phyloP scores from a whole-genome alignment of 441 rosid species.

The Populus hybrid region DNA sequence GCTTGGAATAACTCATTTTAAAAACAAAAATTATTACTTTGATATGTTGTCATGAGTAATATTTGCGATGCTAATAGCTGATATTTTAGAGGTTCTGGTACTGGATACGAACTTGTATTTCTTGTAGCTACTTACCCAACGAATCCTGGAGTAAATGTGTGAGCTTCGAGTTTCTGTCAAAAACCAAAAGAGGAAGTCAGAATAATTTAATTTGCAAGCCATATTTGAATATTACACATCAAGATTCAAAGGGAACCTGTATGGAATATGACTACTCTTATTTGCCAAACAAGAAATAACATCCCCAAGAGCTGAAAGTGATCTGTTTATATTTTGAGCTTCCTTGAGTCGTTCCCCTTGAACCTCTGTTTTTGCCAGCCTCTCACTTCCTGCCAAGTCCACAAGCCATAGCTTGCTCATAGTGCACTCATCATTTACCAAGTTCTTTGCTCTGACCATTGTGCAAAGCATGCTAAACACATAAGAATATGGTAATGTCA shows the following conservation, averaged over 20 bases:
- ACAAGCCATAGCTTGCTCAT: slow-evolving; percentile 91
- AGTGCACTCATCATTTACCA: slow-evolving; percentile 71
- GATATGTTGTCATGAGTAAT: background rate
- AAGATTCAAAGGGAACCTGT: slow-evolving; percentile 43
- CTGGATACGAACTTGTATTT: background rate
- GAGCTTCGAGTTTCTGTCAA: slow-evolving; percentile 72
- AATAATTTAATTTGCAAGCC: background rate
- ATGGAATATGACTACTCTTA: slow-evolving; percentile 78
- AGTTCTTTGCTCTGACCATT: slow-evolving; percentile 64
- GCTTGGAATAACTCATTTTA: background rate
- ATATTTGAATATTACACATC: background rate
- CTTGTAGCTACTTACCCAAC: slow-evolving; percentile 42
- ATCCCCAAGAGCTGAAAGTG: slow-evolving; percentile 83
- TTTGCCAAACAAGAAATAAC: slow-evolving; percentile 73
- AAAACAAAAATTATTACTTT: too few species aligned
- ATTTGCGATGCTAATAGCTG: background rate
- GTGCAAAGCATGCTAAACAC: slow-evolving; percentile 73
- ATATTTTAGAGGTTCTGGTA: background rate
- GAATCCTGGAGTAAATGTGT: slow-evolving; percentile 90
- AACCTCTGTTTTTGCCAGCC: slow-evolving; percentile 75
- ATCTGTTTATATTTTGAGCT: slow-evolving; percentile 75
- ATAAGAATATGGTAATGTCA: background rate
- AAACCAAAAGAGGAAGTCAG: background rate
- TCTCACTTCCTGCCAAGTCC: slow-evolving; percentile 91
- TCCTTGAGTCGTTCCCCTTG: slow-evolving; percentile 88